Evolutionary conservation across 164 flowering plant genomes (phyloP), one percentile per base, ranked within the genome.

Genomic region (Berberis thunbergii): DNA sequence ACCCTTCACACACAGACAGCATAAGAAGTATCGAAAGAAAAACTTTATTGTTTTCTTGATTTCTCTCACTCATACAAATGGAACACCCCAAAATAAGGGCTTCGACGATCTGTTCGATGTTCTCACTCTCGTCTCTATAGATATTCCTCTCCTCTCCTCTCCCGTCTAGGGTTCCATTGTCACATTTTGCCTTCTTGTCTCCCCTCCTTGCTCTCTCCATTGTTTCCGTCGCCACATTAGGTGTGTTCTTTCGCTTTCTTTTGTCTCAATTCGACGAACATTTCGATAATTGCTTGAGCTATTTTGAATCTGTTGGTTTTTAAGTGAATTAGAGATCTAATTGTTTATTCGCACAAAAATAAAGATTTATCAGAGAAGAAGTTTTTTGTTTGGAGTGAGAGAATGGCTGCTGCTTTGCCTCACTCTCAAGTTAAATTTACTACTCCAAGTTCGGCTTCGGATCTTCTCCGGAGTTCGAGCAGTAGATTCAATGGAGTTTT

Each of bases 381-480:
- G 6, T 55, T 55, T 1, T 26, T 26, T 26, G 26, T 26, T 26
- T 26, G 26, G 26, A 26, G 42, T 55, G 4, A 26, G 13, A 55
- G 40, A 9, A 26, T 4, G 5, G 6, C 5, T 61, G 83, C 96
- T 60, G 63, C 82, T 55, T 60, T 77, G 6, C 67, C 80, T 45
- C 80, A 78, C 52, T 76, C 80, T 65, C 60, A 80, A 1, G 70
- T 72, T 40, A 60, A 78, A 10, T 71, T 79, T 62, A 54, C 80
- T 2, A 77, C 73, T 45, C 64, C 77, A 41, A 66, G 83, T 41
- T 70, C 84, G 40, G 83, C 86, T 52, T 87, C 94, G 64, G 93
- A 87, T 78, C 80, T 83, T 79, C 72, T 87, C 12, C 70, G 80
- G 65, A 83, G 89, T 72, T 82, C 85, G 4, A 70, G 79, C 42